These are phyloP conservation scores for Leccinum pallidistipes DNA, from an alignment of 1,284 basidiomycete species.

Conservation along the genomic window DNA sequence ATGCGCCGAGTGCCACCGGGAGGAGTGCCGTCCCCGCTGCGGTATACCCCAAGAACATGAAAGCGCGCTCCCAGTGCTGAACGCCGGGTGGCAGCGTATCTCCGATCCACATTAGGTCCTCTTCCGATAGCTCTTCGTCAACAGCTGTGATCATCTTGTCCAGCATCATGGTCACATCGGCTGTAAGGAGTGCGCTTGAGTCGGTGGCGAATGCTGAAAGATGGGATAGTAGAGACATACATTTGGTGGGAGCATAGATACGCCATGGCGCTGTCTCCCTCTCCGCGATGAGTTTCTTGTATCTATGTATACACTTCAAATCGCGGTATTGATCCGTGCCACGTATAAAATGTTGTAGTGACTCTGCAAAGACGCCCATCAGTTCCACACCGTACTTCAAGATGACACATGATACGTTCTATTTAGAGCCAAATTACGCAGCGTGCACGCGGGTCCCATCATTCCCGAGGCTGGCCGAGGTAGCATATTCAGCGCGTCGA, in stretches of 20 bases:
- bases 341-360: constrained; percentile 2
- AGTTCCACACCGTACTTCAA: not conserved
- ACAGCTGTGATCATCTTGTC: constrained; percentile 28
- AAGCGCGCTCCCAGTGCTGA: not conserved
- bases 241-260: constrained; percentile 19
- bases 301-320: constrained; percentile 18
- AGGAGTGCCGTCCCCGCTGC: not conserved
- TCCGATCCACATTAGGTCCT: constrained; percentile 20
- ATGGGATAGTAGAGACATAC: constrained; percentile 7
- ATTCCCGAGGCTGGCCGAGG: constrained; percentile 19
- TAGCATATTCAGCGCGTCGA: not conserved
- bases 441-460: constrained; percentile 26
- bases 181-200: constrained; percentile 8
- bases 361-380: constrained; percentile 14
- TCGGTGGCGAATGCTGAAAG: not conserved
- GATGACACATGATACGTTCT: constrained; percentile 3
- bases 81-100: constrained; percentile 4
- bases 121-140: constrained; percentile 20
- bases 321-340: constrained; percentile 8
- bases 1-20: not conserved
- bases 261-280: constrained; percentile 18
- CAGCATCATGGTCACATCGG: constrained; percentile 19
- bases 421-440: constrained; percentile 18
- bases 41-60: not conserved
- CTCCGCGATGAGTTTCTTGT: constrained; percentile 18